A percentile compares a stretch with the other conserved stretches of the same genome.
phyloP scores from a whole-genome alignment of 805 yeast genomes.

The Zygosaccharomyces siamensis region DNA sequence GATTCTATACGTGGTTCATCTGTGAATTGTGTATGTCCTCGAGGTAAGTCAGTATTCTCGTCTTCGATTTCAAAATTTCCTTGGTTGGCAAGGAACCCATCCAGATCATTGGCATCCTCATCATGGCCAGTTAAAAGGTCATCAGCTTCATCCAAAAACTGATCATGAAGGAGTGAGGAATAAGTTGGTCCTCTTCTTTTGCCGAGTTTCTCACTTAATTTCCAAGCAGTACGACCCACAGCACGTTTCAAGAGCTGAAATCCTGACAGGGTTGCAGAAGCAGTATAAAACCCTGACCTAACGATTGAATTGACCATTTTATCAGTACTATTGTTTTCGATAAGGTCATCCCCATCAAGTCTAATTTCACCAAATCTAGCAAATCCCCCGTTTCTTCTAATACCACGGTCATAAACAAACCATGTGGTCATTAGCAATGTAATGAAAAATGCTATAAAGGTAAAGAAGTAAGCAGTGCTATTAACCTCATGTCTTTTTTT shows the following conservation, averaged over 20 bases:
- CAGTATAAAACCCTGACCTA: slow-evolving; percentile 48
- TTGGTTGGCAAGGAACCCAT: slow-evolving; percentile 38
- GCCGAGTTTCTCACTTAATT: slow-evolving; percentile 25
- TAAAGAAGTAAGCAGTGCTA: slow-evolving; percentile 48
- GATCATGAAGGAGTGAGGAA: slow-evolving; percentile 31
- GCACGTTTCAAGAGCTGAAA: slow-evolving; percentile 19
- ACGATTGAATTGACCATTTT: slow-evolving; percentile 55
- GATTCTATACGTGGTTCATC: slow-evolving; percentile 5
- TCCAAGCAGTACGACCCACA: slow-evolving; percentile 10
- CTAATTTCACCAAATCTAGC: slow-evolving; percentile 79
- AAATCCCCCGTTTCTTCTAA: slow-evolving; percentile 73
- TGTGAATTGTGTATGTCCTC: slow-evolving; percentile 2
- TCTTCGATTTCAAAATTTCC: slow-evolving; percentile 36
- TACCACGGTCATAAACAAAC: slow-evolving; percentile 76
- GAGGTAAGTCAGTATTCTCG: slow-evolving; percentile 22
- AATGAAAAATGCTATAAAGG: slow-evolving; percentile 53
- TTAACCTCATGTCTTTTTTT: slow-evolving; percentile 48
- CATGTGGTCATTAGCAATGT: slow-evolving; percentile 51
- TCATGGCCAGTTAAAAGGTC: slow-evolving; percentile 38
- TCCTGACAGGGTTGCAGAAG: slow-evolving; percentile 37
- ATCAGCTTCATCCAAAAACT: slow-evolving; percentile 36
- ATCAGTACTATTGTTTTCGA: slow-evolving; percentile 61
- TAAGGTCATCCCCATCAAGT: slow-evolving; percentile 65
- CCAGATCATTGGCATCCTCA: slow-evolving; percentile 47
- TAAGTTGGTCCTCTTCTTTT: slow-evolving; percentile 33